Evolutionary conservation across 148 eudicot genomes (phyloP).

Genomic region (Mesembryanthemum crystallinum): DNA sequence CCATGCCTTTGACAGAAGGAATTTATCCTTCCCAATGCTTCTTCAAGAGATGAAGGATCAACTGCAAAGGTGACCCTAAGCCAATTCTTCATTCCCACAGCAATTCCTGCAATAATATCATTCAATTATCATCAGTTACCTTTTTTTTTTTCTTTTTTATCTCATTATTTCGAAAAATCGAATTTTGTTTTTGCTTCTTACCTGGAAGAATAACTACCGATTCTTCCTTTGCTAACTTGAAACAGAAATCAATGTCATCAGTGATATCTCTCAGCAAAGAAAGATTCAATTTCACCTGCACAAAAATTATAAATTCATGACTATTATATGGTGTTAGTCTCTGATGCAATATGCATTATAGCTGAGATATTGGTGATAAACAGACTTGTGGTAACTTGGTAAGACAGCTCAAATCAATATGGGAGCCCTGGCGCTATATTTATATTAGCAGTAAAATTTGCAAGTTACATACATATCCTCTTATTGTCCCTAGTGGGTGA

Average conservation of each 20-base stretch:
- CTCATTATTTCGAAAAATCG: no score
- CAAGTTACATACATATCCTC: no score
- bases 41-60: slow-evolving; percentile 66
- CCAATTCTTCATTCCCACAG: slow-evolving; percentile 84
- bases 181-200: background rate
- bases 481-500: no score
- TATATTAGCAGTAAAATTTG: no score
- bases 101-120: slow-evolving; percentile 42
- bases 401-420: no score
- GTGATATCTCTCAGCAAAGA: slow-evolving; percentile 44
- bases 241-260: slow-evolving; percentile 63
- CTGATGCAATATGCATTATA: no score
- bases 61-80: slow-evolving; percentile 75
- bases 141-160: no score
- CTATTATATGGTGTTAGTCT: no score
- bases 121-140: background rate
- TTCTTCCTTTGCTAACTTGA: slow-evolving; percentile 68
- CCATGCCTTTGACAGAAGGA: slow-evolving; percentile 37
- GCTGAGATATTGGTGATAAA: no score
- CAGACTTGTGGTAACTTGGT: no score
- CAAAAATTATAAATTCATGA: background rate
- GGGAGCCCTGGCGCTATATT: no score
- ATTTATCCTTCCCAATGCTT: slow-evolving; percentile 56
- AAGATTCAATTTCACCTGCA: slow-evolving; percentile 55
- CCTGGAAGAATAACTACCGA: slow-evolving; percentile 64